Conservation (phyloP, 495 filamentous ascomycete species). For the Rostrohypoxylon terebratum region DNA sequence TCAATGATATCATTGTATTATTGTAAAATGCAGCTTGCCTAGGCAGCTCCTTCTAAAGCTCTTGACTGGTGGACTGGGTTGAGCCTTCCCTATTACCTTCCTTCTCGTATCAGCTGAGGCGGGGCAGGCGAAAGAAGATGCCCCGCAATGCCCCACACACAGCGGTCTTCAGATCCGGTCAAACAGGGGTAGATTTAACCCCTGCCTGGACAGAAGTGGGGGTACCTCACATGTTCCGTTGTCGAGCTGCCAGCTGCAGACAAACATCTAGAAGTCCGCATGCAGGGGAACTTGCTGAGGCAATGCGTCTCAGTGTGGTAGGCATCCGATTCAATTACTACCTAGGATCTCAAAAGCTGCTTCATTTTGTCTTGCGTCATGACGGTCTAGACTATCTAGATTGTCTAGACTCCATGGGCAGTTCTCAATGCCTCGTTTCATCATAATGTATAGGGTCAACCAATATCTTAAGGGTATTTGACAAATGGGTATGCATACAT, state of each 20-base stretch:
- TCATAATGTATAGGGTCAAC: background rate
- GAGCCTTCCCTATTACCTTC: no score
- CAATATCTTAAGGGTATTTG: background rate
- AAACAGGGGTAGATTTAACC: background rate
- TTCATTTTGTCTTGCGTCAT: background rate
- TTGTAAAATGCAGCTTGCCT: background rate
- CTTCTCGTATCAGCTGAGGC: constrained; percentile 23
- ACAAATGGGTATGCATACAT: background rate
- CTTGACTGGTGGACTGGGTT: background rate
- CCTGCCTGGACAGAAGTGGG: background rate
- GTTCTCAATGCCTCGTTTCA: background rate
- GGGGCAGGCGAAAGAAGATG: constrained; percentile 11
- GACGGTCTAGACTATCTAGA: background rate
- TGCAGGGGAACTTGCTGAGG: background rate
- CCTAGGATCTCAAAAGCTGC: background rate
- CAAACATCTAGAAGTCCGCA: background rate
- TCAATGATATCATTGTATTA: constrained; percentile 31
- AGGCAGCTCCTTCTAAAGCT: constrained; percentile 5
- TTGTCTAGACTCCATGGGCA: no score
- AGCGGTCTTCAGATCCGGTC: background rate
- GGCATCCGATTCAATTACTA: background rate
- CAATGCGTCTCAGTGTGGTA: background rate
- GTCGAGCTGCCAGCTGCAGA: background rate
- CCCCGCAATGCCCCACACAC: constrained; percentile 20
- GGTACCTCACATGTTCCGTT: background rate